Percentiles rank a stretch among this genome's conserved stretches.
Conservation (phyloP, 2,329 filamentous ascomycete genomes). For the Hymenoscyphus fructigenus region DNA sequence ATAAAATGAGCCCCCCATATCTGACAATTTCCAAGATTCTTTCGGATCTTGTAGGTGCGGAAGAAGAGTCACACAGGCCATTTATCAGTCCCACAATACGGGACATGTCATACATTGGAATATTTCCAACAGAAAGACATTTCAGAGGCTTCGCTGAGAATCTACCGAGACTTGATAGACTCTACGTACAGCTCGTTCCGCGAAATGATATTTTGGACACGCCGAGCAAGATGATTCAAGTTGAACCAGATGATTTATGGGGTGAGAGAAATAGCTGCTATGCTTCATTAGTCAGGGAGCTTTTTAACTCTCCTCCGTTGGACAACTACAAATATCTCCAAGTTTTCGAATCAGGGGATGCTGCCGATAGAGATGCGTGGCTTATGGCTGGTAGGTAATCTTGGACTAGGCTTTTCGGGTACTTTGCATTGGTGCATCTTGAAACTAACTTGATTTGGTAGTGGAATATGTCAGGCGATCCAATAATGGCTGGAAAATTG, state of each 20-base stretch:
- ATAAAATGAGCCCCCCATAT: not conserved
- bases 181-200: conserved; percentile 55
- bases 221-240: conserved; percentile 23
- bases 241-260: conserved; percentile 35
- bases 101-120: conserved; percentile 59
- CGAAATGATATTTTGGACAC: conserved; percentile 39
- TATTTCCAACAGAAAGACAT: conserved; percentile 66
- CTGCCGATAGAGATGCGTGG: conserved; percentile 47
- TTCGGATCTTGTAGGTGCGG: conserved; percentile 47
- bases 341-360: conserved; percentile 52
- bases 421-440: not conserved
- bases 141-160: conserved; percentile 49
- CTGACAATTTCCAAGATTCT: conserved; percentile 51
- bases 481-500: conserved; percentile 45
- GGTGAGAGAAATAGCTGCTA: conserved; percentile 35
- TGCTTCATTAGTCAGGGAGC: conserved; percentile 31
- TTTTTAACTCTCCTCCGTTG: conserved; percentile 31
- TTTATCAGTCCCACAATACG: conserved; percentile 45
- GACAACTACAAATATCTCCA: conserved; percentile 45
- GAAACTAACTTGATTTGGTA: conserved; percentile 6
- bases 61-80: conserved; percentile 40
- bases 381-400: conserved; percentile 37
- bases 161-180: conserved; percentile 50
- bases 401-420: not conserved
- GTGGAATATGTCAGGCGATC: conserved; percentile 43